Conservation (phyloP, 805 yeast genomes). For the Yarrowia osloensis region DNA sequence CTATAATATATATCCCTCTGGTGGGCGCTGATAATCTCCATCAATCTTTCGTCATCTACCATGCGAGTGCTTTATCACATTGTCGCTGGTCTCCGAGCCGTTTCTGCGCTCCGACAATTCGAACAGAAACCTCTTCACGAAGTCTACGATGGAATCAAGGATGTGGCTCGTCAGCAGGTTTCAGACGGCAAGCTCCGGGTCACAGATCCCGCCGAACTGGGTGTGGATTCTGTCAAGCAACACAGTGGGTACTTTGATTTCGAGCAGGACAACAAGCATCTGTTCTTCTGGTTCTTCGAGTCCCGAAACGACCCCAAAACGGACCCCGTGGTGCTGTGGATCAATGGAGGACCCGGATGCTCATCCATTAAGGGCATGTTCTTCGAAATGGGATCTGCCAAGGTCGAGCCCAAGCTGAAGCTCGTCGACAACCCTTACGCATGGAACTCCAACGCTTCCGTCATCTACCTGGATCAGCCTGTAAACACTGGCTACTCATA, state of each 20-base stretch:
- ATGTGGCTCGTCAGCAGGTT: conserved; percentile 25
- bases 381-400: conserved; percentile 89
- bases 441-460: conserved; percentile 90
- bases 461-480: conserved; percentile 91
- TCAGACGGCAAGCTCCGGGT: conserved; percentile 56
- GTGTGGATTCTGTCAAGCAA: conserved; percentile 70
- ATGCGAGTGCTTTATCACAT: conserved; percentile 12
- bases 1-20: background rate
- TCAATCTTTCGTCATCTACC: background rate
- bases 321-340: conserved; percentile 89
- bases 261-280: conserved; percentile 77
- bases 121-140: conserved; percentile 8
- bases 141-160: conserved; percentile 14
- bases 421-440: conserved; percentile 81
- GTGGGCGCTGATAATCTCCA: background rate
- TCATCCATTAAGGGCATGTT: conserved; percentile 87
- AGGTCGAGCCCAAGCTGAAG: conserved; percentile 60
- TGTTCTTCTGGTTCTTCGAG: conserved; percentile 93
- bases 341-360: conserved; percentile 97
- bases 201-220: conserved; percentile 62
- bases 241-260: conserved; percentile 73
- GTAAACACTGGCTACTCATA: conserved; percentile 89
- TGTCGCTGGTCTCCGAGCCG: conserved; percentile 4
- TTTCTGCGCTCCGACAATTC: conserved; percentile 8
- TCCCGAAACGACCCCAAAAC: conserved; percentile 81